Evolutionary conservation across 768 basidiomycete species (phyloP), one percentile per base, ranked within the genome.

Genomic region (Leccinum variicolor): DNA sequence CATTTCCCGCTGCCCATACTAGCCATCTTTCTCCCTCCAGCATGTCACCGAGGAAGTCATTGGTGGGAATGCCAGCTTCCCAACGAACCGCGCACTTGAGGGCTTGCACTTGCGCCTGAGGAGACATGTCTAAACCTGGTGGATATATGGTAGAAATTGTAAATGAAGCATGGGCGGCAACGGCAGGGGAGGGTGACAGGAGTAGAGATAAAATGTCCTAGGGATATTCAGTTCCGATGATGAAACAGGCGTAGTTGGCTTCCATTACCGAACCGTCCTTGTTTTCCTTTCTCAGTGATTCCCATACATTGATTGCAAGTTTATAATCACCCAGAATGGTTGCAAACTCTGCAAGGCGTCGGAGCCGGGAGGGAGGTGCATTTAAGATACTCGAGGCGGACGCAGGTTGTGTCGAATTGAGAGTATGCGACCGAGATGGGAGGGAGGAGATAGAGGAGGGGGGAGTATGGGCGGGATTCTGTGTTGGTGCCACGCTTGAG

Each of bases 341-440:
- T 9, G 93, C 87, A 74, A 98, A 95, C 71, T 99, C 97, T 10
- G 94, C 97, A 4, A 98, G 77, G n/a, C 96, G 85, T 47, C 94
- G 81, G 61, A 88, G 85, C 64, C 89, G 91, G 5, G 86, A 79
- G 7, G 84, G 84, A 7, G 82, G 79, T 26, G 77, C 66, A 41
- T 60, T 50, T 2, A 57, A 43, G 46, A 57, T 60, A 31, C n/a
- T 50, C 39, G 55, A 65, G 23, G 58, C 57, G 41, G 65, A 62
- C 33, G 65, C 25, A 1, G 59, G 52, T 75, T 73, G 50, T 11
- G 76, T 65, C 70, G 73, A 34, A 73, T 70, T 63, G 66, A 74
- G 63, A 70, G 73, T 58, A 67, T 79, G 59, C 66, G 79, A 63
- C 66, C 77, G 75, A 11, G 63, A 67, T 1, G 75, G 67, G 14